Evolutionary conservation across 139 green algal genomes (phyloP).

Genomic region (Raphidocelis subcapitata): DNA sequence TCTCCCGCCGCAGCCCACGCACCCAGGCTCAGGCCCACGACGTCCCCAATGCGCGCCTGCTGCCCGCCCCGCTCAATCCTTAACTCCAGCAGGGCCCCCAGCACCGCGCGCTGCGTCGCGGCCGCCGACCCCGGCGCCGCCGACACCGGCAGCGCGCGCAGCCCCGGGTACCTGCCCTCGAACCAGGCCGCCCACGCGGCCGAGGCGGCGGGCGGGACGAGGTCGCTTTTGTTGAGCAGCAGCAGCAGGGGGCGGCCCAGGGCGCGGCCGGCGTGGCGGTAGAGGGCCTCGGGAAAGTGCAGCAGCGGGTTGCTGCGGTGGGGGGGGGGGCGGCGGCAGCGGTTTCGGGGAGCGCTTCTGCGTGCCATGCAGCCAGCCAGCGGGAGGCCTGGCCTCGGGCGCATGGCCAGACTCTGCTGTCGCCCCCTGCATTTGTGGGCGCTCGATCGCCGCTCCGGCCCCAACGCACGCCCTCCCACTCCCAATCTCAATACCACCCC

Average conservation of each 20-base stretch:
- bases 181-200: constrained; percentile 49
- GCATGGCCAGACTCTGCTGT: no score
- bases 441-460: no score
- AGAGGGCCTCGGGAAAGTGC: constrained; percentile 43
- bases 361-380: no score
- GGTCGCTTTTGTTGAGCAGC: constrained; percentile 72
- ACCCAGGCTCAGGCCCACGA: constrained; percentile 13
- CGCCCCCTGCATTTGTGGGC: no score
- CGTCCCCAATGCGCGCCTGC: neutral
- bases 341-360: no score
- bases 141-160: constrained; percentile 35
- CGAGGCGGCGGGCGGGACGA: constrained; percentile 41
- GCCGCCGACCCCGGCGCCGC: constrained; percentile 11
- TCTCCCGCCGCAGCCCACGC: neutral
- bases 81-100: constrained; percentile 13
- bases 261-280: constrained; percentile 32
- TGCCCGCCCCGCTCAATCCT: constrained; percentile 2
- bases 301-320: constrained; percentile 41
- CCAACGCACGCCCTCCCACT: no score
- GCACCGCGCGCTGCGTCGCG: neutral
- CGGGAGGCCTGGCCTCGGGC: no score
- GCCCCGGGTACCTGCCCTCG: constrained; percentile 35
- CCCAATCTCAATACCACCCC: no score
- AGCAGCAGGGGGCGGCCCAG: constrained; percentile 45
- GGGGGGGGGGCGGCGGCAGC: no score